Evolutionary conservation across 805 yeast genomes (phyloP), one percentile per base, ranked within the genome.

Genomic region (Teunomyces funiuensis): DNA sequence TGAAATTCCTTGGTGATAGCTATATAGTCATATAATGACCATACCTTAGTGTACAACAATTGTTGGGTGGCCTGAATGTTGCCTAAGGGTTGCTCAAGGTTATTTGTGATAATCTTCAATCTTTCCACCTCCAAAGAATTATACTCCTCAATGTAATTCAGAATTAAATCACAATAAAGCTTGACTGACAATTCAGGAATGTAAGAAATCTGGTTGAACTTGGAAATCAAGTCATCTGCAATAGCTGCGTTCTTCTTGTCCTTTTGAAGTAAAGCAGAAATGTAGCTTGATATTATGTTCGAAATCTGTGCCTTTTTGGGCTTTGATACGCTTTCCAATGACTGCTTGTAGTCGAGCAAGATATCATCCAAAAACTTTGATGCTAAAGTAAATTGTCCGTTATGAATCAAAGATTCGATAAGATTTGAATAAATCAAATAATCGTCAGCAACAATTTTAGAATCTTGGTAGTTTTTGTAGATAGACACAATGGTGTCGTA

Each of bases 351-450:
- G 33, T 76, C 75, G 0, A 66, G 50, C 30, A 83, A 57, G 5
- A 83, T 65, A 29, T 71, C 65, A 53, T 83, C 85, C 51, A 85
- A 61, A 42, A 83, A 72, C 43, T 73, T 67, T 1, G 83, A 71
- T 3, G 88, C 82, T 29, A 73, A 50, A 6, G 67, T 64, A 27
- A 71, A 48, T 47, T 81, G 76, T 29, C 73, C 76, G 33, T 77
- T 75, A 39, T 66, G 63, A 9, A 80, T 69, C 40, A 84, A 63
- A 1, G 82, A 70, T 25, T 79, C 71, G 26, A 83, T 67, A 43
- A 80, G 61, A 31, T 66, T 58, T 1, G 79, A 61, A 53, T 82
- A 83, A 23, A 82, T 71, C 25, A 61, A 57, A 48, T 69, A 75
- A 49, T 78, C 81, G 26, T 66, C 55, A 9, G 11, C 14, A 8